Base-by-base conservation (phyloP, 2,329 filamentous ascomycete genomes). In the Beauveria pseudobassiana region DNA sequence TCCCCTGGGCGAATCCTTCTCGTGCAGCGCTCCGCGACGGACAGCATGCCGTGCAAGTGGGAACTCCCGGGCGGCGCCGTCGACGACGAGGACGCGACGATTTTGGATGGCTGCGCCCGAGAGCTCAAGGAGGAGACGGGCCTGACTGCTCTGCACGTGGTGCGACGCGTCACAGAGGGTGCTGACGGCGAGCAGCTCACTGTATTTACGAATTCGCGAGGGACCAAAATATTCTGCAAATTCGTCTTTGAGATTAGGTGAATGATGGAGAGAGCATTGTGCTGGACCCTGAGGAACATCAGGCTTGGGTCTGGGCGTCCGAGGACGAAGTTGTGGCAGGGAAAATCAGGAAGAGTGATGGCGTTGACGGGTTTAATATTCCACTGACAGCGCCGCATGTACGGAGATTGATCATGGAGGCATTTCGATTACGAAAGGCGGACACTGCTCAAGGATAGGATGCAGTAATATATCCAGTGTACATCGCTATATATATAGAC, bases 121-220 rank as follows among this genome's bases (percentile, higher is more conserved):
- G 80, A 83, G 69, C 70, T 82, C 2, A 73, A 69, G 68, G 80
- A 82, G 68, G 80, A 82, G 68, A 67, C 77, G 9, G 77, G 79
- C 0, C 68, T 82, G 4, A 58, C 65, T 34, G 72, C 71, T 4
- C 64, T 53, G 12, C 67, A 67, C 38, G 65, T 78, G 50, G 57
- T 63, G 45, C 64, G 69, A 34, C 64, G 70, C 16, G 65, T 77
- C 6, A 69, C 69, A 18, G 70, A 72, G 51, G 70, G 70, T 3
- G 22, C 54, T 2, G 59, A 54, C 18, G 64, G 59, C 0, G 67
- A 66, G 43, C 65, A 64, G 2, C 69, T 70, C 0, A 67, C 66
- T 3, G 65, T 70, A 16, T 76, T 77, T 59, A 71, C 70, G 12
- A 76, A 75, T 46, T 65, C 73, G 12, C 71, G 65, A 2, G 73